Percentiles rank a stretch among this genome's conserved stretches.
Evolutionary conservation across 495 filamentous ascomycete species (phyloP).

Genomic region (Tuber melanosporum): DNA sequence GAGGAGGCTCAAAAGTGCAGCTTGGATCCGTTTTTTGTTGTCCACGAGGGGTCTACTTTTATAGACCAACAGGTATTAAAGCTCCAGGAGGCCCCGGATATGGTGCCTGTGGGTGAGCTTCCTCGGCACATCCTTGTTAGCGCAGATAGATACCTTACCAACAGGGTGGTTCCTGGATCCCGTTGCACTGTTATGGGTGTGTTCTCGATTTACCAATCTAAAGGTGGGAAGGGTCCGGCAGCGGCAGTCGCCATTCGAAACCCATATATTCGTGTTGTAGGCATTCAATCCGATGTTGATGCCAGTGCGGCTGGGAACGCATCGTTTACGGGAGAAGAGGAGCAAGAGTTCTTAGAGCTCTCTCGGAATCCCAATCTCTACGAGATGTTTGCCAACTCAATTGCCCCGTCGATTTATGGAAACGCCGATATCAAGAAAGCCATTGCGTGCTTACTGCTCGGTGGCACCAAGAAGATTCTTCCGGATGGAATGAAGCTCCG

Average conservation of each 20-base stretch:
- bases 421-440: slow-evolving; percentile 96
- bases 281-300: slow-evolving; percentile 83
- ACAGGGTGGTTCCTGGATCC: slow-evolving; percentile 91
- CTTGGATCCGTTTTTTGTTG: slow-evolving; percentile 88
- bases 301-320: slow-evolving; percentile 80
- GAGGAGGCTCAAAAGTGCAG: slow-evolving; percentile 61
- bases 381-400: slow-evolving; percentile 79
- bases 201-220: slow-evolving; percentile 93
- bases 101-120: slow-evolving; percentile 94
- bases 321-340: slow-evolving; percentile 88
- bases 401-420: slow-evolving; percentile 96
- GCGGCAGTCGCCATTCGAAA: slow-evolving; percentile 90
- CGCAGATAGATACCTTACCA: slow-evolving; percentile 91
- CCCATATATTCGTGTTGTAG: slow-evolving; percentile 90
- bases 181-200: slow-evolving; percentile 94
- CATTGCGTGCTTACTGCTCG: slow-evolving; percentile 91
- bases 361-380: slow-evolving; percentile 88
- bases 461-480: slow-evolving; percentile 96
- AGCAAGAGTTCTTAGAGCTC: slow-evolving; percentile 94
- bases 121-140: slow-evolving; percentile 91
- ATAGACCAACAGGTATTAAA: slow-evolving; percentile 98
- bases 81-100: slow-evolving; percentile 95
- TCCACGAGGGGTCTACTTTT: slow-evolving; percentile 90
- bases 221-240: slow-evolving; percentile 71
- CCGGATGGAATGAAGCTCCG: slow-evolving; percentile 97